Evolutionary conservation across 306 rosid species (phyloP), one percentile per base, ranked within the genome.

Genomic region (Quercus robur): DNA sequence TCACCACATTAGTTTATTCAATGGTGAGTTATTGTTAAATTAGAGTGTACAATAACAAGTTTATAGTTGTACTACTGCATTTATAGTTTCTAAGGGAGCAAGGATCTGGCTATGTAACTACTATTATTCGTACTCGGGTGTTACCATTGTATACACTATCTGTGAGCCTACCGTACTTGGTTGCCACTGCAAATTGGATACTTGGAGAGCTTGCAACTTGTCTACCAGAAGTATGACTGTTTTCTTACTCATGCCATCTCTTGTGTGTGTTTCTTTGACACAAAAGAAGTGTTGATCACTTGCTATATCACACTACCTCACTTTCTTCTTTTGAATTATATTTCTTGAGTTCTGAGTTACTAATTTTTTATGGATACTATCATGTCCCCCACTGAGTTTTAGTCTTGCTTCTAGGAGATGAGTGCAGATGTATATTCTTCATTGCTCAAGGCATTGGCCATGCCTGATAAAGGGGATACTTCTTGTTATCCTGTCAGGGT

Each of bases 131-230:
- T 33, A 74, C 86, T 9, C 90, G 94, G 80, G 85, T 94, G 83
- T 74, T 94, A 68, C 97, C 98, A 56, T 80, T 94, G 74, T 94
- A 91, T 85, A 76, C 80, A 3, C 54, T 79, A 35, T 80, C 88
- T 69, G 77, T 61, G 73, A 58, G 83, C 83, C 74, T 73, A 77
- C 98, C 96, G 17, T 87, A 83, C 85, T 87, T 94, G 79, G 69
- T 91, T 81, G 98, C 94, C 68, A 85, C 90, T 82, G 96, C 98
- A 81, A 94, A 94, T 85, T 94, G 98, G 98, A 94, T 94, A 61
- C 91, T 94, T 75, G 98, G 98, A 84, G 97, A 94, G 82, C 88
- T 91, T 57, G 95, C 94, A 46, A 83, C 93, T 70, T 94, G 97
- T 81, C 90, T 94, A 70, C 91, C 93, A 54, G 93, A 92, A 82